Percentiles rank a stretch among this genome's conserved stretches.
phyloP scores from a whole-genome alignment of 176 grass and related monocot species.

The Metroxylon sagu region DNA sequence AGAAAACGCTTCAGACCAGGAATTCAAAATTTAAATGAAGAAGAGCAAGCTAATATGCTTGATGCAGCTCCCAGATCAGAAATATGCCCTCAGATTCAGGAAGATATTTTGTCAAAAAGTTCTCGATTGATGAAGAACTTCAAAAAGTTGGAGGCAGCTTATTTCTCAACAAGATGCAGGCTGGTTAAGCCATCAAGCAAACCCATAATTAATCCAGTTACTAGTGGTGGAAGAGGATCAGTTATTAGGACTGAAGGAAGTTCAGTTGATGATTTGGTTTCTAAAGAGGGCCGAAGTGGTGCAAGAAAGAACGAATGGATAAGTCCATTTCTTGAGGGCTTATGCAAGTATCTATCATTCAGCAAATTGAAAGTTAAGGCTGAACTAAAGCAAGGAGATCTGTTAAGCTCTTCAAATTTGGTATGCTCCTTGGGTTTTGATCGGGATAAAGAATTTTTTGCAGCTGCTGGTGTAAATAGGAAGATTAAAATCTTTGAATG shows the following conservation, averaged over 20 bases:
- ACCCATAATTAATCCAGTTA: slow-evolving; percentile 30
- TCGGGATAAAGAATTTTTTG: slow-evolving; percentile 89
- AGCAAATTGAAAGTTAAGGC: slow-evolving; percentile 81
- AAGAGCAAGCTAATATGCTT: slow-evolving; percentile 34
- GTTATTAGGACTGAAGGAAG: slow-evolving; percentile 48
- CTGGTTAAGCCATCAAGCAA: slow-evolving; percentile 42
- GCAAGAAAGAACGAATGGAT: slow-evolving; percentile 59
- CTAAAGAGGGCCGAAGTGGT: slow-evolving; percentile 39
- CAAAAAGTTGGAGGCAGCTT: slow-evolving; percentile 87
- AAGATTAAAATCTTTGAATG: slow-evolving; percentile 99
- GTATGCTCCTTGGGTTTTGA: slow-evolving; percentile 95
- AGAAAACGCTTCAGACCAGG: slow-evolving; percentile 66
- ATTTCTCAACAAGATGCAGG: slow-evolving; percentile 67
- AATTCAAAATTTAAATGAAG: slow-evolving; percentile 30
- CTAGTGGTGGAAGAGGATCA: slow-evolving; percentile 40
- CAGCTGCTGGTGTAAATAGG: slow-evolving; percentile 98
- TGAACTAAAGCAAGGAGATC: slow-evolving; percentile 84
- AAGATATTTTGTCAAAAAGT: slow-evolving; percentile 75
- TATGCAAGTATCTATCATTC: slow-evolving; percentile 87
- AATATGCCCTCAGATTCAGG: slow-evolving; percentile 41
- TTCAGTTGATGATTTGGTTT: slow-evolving; percentile 65
- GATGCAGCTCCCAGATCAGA: slow-evolving; percentile 52
- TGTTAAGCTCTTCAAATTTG: slow-evolving; percentile 84
- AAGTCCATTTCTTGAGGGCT: slow-evolving; percentile 81
- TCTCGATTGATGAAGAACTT: slow-evolving; percentile 96